Percentiles rank a stretch among this genome's conserved stretches.
These are phyloP conservation scores for Nakazawaea holstii DNA, from an alignment of 805 yeast genomes.

Conservation along the genomic window DNA sequence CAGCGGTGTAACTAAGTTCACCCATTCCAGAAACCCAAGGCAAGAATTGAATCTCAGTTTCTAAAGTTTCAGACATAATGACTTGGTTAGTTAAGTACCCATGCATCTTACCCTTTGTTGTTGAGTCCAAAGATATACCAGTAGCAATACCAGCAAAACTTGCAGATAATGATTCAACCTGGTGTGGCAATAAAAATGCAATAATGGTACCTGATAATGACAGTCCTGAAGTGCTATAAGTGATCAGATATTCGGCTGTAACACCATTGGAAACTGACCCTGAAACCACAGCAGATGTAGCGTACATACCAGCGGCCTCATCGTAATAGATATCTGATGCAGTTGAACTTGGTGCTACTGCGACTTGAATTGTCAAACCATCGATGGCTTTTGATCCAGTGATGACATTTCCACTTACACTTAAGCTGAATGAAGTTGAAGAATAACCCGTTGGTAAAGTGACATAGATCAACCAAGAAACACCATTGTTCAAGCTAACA, in stretches of 20 bases:
- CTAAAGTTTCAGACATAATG: slow-evolving; percentile 32
- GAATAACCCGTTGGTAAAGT: slow-evolving; percentile 29
- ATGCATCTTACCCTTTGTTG: slow-evolving; percentile 46
- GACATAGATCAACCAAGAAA: slow-evolving; percentile 48
- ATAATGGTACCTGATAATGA: slow-evolving; percentile 42
- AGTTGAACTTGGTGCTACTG: slow-evolving; percentile 33
- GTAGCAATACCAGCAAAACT: slow-evolving; percentile 33
- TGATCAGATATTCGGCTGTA: slow-evolving; percentile 34
- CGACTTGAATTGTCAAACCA: slow-evolving; percentile 44
- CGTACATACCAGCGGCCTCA: slow-evolving; percentile 64
- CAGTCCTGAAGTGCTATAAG: slow-evolving; percentile 43
- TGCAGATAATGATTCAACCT: slow-evolving; percentile 25
- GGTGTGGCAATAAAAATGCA: slow-evolving; percentile 52
- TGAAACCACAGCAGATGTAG: slow-evolving; percentile 38
- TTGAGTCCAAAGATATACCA: slow-evolving; percentile 37
- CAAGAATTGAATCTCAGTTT: slow-evolving; percentile 31
- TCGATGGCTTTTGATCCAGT: slow-evolving; percentile 30
- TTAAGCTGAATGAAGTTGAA: slow-evolving; percentile 25
- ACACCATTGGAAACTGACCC: slow-evolving; percentile 43
- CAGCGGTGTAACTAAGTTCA: slow-evolving; percentile 33
- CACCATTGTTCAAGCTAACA: slow-evolving; percentile 32
- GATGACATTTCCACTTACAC: slow-evolving; percentile 27
- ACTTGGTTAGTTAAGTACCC: slow-evolving; percentile 37
- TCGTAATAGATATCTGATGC: slow-evolving; percentile 44
- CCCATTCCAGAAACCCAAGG: slow-evolving; percentile 15